Conservation (phyloP, 2,329 filamentous ascomycete genomes). For the Epichloe typhina region DNA sequence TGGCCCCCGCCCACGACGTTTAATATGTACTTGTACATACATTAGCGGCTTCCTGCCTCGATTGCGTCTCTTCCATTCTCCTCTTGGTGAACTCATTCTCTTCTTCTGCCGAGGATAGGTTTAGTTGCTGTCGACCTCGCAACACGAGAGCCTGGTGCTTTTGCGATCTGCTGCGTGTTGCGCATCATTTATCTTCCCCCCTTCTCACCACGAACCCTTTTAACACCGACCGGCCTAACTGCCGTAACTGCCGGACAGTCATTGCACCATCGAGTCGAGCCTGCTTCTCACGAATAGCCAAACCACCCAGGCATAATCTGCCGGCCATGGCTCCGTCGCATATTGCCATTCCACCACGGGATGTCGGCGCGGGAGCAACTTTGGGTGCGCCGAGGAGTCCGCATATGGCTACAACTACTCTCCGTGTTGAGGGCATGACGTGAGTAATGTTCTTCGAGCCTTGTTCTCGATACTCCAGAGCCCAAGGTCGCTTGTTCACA, state of each 20-base stretch:
- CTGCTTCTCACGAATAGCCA: constrained; percentile 1
- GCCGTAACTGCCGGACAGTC: background rate
- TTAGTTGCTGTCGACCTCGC: background rate
- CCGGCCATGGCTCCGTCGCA: constrained; percentile 36
- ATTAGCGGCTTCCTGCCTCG: background rate
- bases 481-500: constrained; percentile 16
- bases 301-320: background rate
- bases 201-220: background rate
- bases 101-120: background rate
- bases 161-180: background rate
- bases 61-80: background rate
- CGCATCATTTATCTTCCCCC: background rate
- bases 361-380: constrained; percentile 13
- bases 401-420: constrained; percentile 77
- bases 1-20: too few relatives aligned
- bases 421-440: constrained; percentile 83
- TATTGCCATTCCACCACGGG: constrained; percentile 33
- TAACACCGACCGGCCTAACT: background rate
- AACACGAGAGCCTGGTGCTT: constrained; percentile 3
- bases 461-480: constrained; percentile 15
- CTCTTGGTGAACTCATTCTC: background rate
- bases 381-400: constrained; percentile 24
- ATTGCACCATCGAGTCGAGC: constrained; percentile 5
- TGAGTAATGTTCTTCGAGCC: constrained; percentile 26
- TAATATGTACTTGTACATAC: too few relatives aligned